These are phyloP conservation scores for Lichtheimia hyalospora DNA, from an alignment of 371 early-diverging fungal species.

Conservation along the genomic window DNA sequence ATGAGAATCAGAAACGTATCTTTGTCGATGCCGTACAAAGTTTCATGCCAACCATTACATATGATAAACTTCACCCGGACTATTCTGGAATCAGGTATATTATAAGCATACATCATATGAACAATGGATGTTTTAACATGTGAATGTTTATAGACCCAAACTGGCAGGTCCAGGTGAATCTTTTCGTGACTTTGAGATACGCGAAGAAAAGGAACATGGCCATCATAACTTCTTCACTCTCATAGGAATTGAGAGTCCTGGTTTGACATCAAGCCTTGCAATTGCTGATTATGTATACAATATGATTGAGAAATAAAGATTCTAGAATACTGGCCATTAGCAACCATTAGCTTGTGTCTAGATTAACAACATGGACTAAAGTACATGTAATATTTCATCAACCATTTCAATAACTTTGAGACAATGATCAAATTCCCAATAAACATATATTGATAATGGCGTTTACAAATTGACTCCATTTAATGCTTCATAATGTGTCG, in stretches of 20 bases:
- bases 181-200: constrained; percentile 79
- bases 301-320: constrained; percentile 19
- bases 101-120: neutral
- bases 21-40: constrained; percentile 59
- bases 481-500: too few species aligned
- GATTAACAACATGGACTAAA: too few species aligned
- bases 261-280: constrained; percentile 83
- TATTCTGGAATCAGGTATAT: constrained; percentile 80
- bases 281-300: constrained; percentile 73
- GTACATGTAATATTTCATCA: too few species aligned
- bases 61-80: constrained; percentile 64
- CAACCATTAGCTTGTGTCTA: too few species aligned
- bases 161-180: constrained; percentile 71
- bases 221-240: constrained; percentile 69
- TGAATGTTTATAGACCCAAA: constrained; percentile 66
- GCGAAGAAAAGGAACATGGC: constrained; percentile 51
- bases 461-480: too few species aligned
- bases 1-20: constrained; percentile 29
- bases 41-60: constrained; percentile 65
- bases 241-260: constrained; percentile 90
- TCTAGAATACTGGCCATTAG: neutral
- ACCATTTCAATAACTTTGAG: too few species aligned
- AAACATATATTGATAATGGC: too few species aligned
- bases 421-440: too few species aligned
- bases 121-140: neutral